phyloP scores from a whole-genome alignment of 2,329 filamentous ascomycete genomes.

The Chalaropsis ovoidea region DNA sequence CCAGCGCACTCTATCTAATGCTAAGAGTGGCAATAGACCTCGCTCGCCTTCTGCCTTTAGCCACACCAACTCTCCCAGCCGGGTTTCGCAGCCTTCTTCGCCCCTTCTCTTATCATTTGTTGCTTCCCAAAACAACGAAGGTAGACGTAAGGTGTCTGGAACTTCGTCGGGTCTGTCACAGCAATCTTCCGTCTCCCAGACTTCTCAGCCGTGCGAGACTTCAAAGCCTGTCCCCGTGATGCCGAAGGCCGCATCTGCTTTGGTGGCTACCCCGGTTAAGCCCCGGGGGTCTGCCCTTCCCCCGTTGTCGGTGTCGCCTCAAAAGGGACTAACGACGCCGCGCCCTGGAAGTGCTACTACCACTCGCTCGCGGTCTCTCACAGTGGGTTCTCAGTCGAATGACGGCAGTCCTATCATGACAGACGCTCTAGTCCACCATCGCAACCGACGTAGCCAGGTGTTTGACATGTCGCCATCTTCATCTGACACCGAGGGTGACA shows the following conservation, averaged over 20 bases:
- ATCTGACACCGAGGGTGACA: slow-evolving; percentile 91
- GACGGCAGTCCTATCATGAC: slow-evolving; percentile 69
- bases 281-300: slow-evolving; percentile 43
- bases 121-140: slow-evolving; percentile 67
- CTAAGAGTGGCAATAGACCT: slow-evolving; percentile 65
- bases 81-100: slow-evolving; percentile 56
- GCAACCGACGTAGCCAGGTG: slow-evolving; percentile 86
- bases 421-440: slow-evolving; percentile 61
- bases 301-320: slow-evolving; percentile 49
- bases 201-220: slow-evolving; percentile 15
- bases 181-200: slow-evolving; percentile 44
- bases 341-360: slow-evolving; percentile 53
- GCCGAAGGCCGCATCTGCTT: slow-evolving; percentile 50
- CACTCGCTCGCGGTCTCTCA: slow-evolving; percentile 68
- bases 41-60: slow-evolving; percentile 74
- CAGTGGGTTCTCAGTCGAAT: slow-evolving; percentile 89
- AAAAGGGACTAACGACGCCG: slow-evolving; percentile 51
- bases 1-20: slow-evolving; percentile 73
- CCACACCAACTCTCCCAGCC: slow-evolving; percentile 55
- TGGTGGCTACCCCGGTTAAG: slow-evolving; percentile 48
- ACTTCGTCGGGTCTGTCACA: slow-evolving; percentile 77
- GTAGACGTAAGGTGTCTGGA: slow-evolving; percentile 80
- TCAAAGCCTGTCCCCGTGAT: slow-evolving; percentile 39
- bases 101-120: slow-evolving; percentile 96
- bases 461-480: slow-evolving; percentile 96